Evolutionary conservation across 257 asterid genomes (phyloP).

Genomic region (Solanum dulcamara): DNA sequence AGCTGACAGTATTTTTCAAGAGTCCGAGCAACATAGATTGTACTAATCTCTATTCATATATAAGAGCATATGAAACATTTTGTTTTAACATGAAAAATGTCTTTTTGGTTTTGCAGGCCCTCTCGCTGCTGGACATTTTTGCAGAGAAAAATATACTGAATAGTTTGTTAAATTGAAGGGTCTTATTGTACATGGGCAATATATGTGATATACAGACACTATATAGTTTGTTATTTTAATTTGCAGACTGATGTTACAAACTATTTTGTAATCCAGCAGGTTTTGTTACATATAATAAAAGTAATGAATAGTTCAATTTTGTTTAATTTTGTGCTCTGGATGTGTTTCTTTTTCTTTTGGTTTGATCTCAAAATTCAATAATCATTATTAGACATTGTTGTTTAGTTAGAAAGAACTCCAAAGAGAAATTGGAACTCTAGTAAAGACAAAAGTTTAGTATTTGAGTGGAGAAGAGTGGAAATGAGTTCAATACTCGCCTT

Average conservation of each 20-base stretch:
- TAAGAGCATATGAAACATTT: neutral
- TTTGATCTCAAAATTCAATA: neutral
- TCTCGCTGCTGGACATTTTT: conserved; percentile 83
- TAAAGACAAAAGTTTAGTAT: neutral
- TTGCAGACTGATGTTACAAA: neutral
- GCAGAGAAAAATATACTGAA: conserved; percentile 23
- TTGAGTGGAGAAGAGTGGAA: neutral
- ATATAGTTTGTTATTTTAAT: neutral
- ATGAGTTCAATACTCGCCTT: no score
- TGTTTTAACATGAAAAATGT: neutral
- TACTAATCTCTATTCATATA: neutral
- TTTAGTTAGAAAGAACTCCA: neutral
- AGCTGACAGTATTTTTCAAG: neutral
- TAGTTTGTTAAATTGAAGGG: neutral
- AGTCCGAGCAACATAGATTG: neutral
- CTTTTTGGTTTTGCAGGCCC: conserved; percentile 39
- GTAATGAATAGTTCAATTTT: neutral
- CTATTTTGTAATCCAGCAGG: neutral
- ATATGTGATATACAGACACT: neutral
- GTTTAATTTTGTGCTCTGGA: neutral
- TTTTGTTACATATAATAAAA: neutral
- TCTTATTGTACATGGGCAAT: neutral
- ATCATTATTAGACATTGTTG: neutral
- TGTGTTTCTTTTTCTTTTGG: neutral
- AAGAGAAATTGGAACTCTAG: neutral